Base-by-base conservation (phyloP, 768 basidiomycete genomes). In the Baorangia bicolor region DNA sequence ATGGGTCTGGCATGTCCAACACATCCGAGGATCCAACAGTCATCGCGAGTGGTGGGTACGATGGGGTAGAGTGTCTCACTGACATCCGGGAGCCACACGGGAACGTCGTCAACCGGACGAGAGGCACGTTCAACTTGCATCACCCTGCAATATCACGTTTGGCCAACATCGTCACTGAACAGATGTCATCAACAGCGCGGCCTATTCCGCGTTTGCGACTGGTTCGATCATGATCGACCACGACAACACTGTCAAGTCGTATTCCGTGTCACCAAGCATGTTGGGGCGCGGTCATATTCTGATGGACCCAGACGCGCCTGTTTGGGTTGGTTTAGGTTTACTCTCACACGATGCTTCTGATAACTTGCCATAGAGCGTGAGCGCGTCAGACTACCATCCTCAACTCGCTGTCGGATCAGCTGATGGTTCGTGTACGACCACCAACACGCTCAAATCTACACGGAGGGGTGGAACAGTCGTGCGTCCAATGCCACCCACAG, bases 331-430 rank as follows among this genome's bases (percentile, higher is more conserved):
- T 74, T n/a, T 20, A 1, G 9, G n/a, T 39, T 33, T 31, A 11
- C 12, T 37, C 5, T 28, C 5, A 18, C 11, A 21, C 18, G 21
- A 14, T 7, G 7, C 1, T 12, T 28, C n/a, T 43, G 44, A 55
- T 40, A 8, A 27, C 4, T 46, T 4, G 16, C 16, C 18, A 14
- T 63, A 95, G 94, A 82, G 79, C 52, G 69, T 94, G 27, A 75
- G 79, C 52, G 77, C 85, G 1, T 96, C 94, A 0, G 90, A 96
- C 43, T 88, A 87, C 64, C 96, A 98, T 63, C 87, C 93, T 6
- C 91, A 94, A 67, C 72, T 96, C 5, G 90, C 88, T 0, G 81
- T 88, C 14, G 90, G 87, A 7, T 85, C 88, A 7, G 84, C 91
- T 1, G 96, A 98, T 71, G 96, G 96, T 1, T 77, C 85, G 0